phyloP scores from a whole-genome alignment of 148 eudicot species.

The Rhododendron ferrugineum region DNA sequence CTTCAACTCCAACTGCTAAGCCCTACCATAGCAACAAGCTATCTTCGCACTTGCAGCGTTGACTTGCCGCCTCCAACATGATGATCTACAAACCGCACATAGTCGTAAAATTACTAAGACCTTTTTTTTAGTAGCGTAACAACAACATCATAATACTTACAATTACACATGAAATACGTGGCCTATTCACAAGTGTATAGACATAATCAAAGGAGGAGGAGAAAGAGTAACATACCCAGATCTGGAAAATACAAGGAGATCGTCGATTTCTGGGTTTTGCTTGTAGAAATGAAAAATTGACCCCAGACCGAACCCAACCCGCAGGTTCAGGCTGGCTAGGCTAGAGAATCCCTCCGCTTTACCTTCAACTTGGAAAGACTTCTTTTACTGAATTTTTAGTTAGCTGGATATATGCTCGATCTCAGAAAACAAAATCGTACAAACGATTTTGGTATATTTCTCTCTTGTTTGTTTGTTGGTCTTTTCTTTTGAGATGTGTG shows the following conservation, averaged over 20 bases:
- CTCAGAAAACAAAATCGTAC: neutral
- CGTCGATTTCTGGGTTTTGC: neutral
- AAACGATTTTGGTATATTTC: neutral
- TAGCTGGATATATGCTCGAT: neutral
- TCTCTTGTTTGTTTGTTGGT: neutral
- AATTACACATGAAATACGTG: neutral
- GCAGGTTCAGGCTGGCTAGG: neutral
- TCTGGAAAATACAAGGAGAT: slow-evolving; percentile 4
- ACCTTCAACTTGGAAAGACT: neutral
- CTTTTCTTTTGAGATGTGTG: neutral
- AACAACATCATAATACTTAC: neutral
- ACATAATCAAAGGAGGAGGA: neutral
- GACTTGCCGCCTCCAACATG: neutral
- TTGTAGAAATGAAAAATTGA: neutral
- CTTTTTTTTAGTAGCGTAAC: neutral
- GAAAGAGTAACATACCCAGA: slow-evolving; percentile 12
- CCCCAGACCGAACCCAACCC: neutral
- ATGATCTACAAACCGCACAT: neutral
- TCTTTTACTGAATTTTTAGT: too few species aligned
- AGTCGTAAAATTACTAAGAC: neutral
- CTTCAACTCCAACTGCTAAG: neutral
- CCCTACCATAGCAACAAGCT: neutral
- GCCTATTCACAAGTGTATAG: too few species aligned
- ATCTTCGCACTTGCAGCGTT: slow-evolving; percentile 1
- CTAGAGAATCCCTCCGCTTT: neutral